Evolutionary conservation across 768 basidiomycete genomes (phyloP).

Genomic region (Mycena latifolia): DNA sequence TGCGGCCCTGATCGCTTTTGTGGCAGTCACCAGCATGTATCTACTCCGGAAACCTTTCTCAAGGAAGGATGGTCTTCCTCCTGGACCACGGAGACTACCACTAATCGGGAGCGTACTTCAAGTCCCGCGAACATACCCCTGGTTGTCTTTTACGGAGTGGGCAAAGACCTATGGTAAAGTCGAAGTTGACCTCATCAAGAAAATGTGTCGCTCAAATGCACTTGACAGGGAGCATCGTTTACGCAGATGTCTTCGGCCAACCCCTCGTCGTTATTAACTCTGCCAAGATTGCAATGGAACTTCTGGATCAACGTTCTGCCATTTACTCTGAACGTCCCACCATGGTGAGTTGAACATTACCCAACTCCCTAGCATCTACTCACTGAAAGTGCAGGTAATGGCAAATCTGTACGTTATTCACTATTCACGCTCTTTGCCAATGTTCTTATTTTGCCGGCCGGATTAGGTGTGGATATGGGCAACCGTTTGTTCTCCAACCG

Average conservation of each 20-base stretch:
- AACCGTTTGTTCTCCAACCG: conserved; percentile 4
- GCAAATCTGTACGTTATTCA: conserved; percentile 14
- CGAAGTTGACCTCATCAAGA: no score
- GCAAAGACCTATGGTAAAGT: conserved; percentile 15
- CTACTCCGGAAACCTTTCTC: no score
- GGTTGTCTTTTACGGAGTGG: conserved; percentile 12
- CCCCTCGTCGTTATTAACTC: not conserved
- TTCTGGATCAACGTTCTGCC: not conserved
- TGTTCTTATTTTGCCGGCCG: no score
- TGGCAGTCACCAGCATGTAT: no score
- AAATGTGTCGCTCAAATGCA: no score
- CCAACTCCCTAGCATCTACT: not conserved
- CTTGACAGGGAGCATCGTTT: not conserved
- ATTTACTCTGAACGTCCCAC: conserved; percentile 13
- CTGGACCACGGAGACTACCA: conserved; percentile 10
- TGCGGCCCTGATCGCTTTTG: no score
- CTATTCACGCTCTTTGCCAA: no score
- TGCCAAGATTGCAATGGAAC: not conserved
- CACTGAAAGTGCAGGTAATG: not conserved
- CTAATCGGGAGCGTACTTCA: conserved; percentile 5
- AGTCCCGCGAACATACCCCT: not conserved
- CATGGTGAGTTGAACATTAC: not conserved
- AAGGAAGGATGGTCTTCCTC: not conserved
- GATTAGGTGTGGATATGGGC: conserved; percentile 2
- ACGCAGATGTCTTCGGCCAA: not conserved